Conservation (phyloP, 805 yeast species). For the Kuraishia cidri region DNA sequence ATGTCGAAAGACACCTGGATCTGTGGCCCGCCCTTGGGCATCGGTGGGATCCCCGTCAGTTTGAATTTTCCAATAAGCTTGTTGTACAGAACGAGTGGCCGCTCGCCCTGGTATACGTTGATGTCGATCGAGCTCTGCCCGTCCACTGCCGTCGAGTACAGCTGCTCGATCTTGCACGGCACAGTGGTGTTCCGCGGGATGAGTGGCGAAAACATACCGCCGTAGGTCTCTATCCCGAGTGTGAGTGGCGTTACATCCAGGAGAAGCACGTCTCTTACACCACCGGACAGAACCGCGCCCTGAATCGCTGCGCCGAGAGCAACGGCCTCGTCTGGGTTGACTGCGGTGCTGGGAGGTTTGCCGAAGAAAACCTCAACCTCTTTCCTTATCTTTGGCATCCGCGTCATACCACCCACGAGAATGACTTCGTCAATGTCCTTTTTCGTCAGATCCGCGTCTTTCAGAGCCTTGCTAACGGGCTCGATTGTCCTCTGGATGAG, state of each 20-base stretch:
- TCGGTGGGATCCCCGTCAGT: slow-evolving; percentile 82
- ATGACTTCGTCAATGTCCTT: slow-evolving; percentile 72
- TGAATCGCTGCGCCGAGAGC: slow-evolving; percentile 97
- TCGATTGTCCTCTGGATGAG: slow-evolving; percentile 65
- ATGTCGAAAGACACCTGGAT: slow-evolving; percentile 90
- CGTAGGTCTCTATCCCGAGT: slow-evolving; percentile 93
- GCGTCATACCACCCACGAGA: slow-evolving; percentile 85
- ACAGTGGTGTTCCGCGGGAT: slow-evolving; percentile 87
- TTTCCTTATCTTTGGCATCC: slow-evolving; percentile 83
- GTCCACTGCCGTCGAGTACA: slow-evolving; percentile 90
- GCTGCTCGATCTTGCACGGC: slow-evolving; percentile 89
- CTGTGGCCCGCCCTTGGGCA: slow-evolving; percentile 85
- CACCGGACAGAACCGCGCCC: slow-evolving; percentile 95
- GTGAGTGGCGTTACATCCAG: slow-evolving; percentile 86
- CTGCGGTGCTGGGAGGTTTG: slow-evolving; percentile 81
- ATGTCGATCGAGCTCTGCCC: slow-evolving; percentile 94
- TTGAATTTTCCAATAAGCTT: slow-evolving; percentile 93
- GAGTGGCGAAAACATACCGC: slow-evolving; percentile 89
- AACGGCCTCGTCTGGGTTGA: slow-evolving; percentile 92
- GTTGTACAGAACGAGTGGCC: slow-evolving; percentile 93
- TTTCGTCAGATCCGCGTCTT: slow-evolving; percentile 65
- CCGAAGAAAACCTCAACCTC: slow-evolving; percentile 72
- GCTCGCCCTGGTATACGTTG: slow-evolving; percentile 96
- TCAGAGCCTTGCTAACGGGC: slow-evolving; percentile 75
- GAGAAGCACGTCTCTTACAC: slow-evolving; percentile 83